Base-by-base conservation (phyloP, 1,284 basidiomycete species). In the Gastroboletus turbinatus region DNA sequence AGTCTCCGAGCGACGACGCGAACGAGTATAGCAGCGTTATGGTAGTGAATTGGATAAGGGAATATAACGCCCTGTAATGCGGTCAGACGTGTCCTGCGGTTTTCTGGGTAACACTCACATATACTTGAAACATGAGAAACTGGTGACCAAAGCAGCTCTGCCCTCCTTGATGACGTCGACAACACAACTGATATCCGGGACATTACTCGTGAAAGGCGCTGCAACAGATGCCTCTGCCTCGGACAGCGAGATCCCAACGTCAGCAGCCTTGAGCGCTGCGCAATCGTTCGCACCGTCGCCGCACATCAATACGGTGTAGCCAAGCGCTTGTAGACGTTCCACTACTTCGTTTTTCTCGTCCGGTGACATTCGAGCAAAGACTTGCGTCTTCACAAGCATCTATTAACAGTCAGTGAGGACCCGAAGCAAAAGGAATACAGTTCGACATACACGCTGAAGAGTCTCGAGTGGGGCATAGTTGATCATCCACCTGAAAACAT, bases 341-440 rank as follows among this genome's bases (percentile, higher is more conserved):
- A 99, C 93, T 19, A 99, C 85, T 71, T 99, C 97, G 67, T 98
- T 97, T 78, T 99, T 99, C 77, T 99, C 97, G 72, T 99, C 97
- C 0, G 97, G 97, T 17, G 96, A 99, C 97, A 99, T 99, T 27
- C 97, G 85, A 10, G 97, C 96, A 71, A 96, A 99, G 50, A 99
- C 90, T 67, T 97, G 93, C 4, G 96, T 87, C 74, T 98, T 97
- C 58, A 98, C 93, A n/a, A 99, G 86, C 94, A 99, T 96, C 93
- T 96, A 61, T 38, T 27, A 30, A 52, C 27, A 29, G 9, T 57
- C 45, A 60, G 32, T 19, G 38, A 39, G 23, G 21, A 50, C 17
- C 53, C 4, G 3, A 46, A 47, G 13, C 4, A 44, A 4, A 25
- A 29, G n/a, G 13, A 27, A 46, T 33, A 13, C 2, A 25, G 7